Evolutionary conservation across 192 early-diverging fungal species (phyloP), one percentile per base, ranked within the genome.

Genomic region (Coemansia sp.): DNA sequence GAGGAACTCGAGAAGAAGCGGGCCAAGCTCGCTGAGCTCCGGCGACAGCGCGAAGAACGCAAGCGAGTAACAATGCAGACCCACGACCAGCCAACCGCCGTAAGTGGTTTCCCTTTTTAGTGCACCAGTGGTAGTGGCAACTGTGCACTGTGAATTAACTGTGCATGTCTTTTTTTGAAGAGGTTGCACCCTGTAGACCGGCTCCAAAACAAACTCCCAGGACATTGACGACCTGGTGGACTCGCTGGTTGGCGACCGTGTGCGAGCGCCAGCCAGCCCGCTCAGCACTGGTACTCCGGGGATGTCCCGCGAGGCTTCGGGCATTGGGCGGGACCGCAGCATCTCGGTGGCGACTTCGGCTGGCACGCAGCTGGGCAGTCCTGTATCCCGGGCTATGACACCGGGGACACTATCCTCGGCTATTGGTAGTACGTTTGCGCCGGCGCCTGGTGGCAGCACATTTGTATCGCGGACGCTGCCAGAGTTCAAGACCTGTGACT

Each of bases 1-100:
- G 88, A 89, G 69, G 93, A 97, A 83, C 81, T 98, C 44, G 95
- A 95, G 75, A 91, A 90, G 78, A 98, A 98, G 83, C 85, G 91
- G 56, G 89, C 88, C 63, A 96, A 94, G 87, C 85, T 98, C 41
- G 94, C 92, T 2, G 93, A 96, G 70, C 88, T 98, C 61, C 85
- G 92, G 61, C 86, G 89, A 19, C 87, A 88, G 46, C 85, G 94
- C 67, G 92, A 92, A 69, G 93, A 95, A 67, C 88, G 96, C 71
- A 80, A 77, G 58, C 79, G 76, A 32, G 70, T 71, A 19, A 53
- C 75, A 20, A 67, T 74, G 63, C 75, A 74, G 60, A 22, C 65
- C 9, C 68, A 70, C 51, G 74, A 81, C 22, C 77, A 69, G 41
- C 64, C 62, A 13, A 19, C 61, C 19, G 41, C 72, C 42, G 76